Percentiles rank a stretch among this genome's conserved stretches.
phyloP scores from a whole-genome alignment of 2,329 filamentous ascomycete genomes.

The Diaporthe vexans region DNA sequence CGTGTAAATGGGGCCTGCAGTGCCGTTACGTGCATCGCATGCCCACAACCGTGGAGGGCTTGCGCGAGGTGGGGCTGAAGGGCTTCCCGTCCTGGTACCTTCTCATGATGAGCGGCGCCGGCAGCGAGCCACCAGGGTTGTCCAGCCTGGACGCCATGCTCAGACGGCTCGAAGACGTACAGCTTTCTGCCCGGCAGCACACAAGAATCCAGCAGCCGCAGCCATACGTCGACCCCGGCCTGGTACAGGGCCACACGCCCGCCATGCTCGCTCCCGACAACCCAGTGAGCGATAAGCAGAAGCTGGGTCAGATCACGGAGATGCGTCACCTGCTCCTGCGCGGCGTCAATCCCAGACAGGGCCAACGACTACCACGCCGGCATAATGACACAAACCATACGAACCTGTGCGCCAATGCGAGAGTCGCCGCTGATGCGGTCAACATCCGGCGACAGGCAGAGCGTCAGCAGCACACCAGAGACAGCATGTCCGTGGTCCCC shows the following conservation, averaged over 20 bases:
- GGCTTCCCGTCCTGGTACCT: constrained; percentile 61
- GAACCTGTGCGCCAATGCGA: constrained; percentile 32
- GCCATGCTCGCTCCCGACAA: constrained; percentile 16
- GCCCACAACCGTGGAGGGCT: constrained; percentile 57
- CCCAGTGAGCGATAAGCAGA: constrained; percentile 8
- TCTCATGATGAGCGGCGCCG: constrained; percentile 24
- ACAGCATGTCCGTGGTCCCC: background rate
- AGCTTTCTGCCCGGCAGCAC: background rate
- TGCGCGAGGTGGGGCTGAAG: constrained; percentile 58
- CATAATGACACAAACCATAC: background rate
- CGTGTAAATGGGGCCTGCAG: constrained; percentile 58
- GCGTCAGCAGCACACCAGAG: constrained; percentile 21
- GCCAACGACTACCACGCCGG: background rate
- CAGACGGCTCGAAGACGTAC: background rate
- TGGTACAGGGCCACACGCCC: constrained; percentile 34
- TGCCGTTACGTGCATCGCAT: constrained; percentile 64
- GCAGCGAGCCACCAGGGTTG: constrained; percentile 2
- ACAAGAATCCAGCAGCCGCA: background rate
- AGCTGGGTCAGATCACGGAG: constrained; percentile 27
- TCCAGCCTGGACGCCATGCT: background rate
- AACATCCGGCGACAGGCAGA: constrained; percentile 17
- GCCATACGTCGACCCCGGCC: constrained; percentile 8
- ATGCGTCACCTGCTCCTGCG: constrained; percentile 28
- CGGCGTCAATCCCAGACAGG: background rate
- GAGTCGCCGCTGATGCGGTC: constrained; percentile 32